Conservation (phyloP, 2,329 filamentous ascomycete genomes). For the Fusarium sp. region DNA sequence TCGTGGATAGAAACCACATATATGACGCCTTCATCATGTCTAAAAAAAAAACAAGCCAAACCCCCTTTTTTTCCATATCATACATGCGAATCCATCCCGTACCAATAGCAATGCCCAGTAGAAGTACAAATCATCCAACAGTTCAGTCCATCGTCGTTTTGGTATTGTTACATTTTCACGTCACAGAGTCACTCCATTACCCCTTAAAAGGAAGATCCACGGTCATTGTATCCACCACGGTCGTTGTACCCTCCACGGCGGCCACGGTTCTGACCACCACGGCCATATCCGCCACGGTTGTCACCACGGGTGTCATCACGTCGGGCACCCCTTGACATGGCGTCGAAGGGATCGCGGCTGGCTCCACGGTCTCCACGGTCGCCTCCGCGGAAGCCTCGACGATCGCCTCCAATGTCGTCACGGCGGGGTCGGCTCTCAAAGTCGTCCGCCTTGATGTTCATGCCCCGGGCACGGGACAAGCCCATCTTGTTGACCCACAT, state of each 20-base stretch:
- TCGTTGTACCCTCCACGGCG: conserved; percentile 7
- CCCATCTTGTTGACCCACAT: conserved; percentile 47
- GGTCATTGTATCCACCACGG: background rate
- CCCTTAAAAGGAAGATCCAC: conserved; percentile 21
- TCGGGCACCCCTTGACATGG: background rate
- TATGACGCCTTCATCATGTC: conserved; percentile 38
- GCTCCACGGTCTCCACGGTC: conserved; percentile 16
- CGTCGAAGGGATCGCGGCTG: background rate
- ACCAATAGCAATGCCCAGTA: conserved; percentile 38
- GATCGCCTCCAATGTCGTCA: background rate
- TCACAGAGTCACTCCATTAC: background rate
- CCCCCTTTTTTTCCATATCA: conserved; percentile 35
- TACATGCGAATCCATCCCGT: conserved; percentile 36
- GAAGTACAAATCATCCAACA: conserved; percentile 42
- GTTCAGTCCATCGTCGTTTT: conserved; percentile 27
- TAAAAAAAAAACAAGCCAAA: conserved; percentile 32
- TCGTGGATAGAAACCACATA: conserved; percentile 34
- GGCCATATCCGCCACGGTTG: conserved; percentile 32
- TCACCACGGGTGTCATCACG: background rate
- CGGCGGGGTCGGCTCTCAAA: background rate
- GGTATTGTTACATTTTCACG: conserved; percentile 37
- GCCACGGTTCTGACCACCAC: conserved; percentile 13
- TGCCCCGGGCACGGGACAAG: conserved; percentile 40
- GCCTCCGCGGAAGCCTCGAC: conserved; percentile 12
- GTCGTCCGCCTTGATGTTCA: conserved; percentile 48